phyloP scores from a whole-genome alignment of 1,284 basidiomycete genomes.

The Vanrija humicola region DNA sequence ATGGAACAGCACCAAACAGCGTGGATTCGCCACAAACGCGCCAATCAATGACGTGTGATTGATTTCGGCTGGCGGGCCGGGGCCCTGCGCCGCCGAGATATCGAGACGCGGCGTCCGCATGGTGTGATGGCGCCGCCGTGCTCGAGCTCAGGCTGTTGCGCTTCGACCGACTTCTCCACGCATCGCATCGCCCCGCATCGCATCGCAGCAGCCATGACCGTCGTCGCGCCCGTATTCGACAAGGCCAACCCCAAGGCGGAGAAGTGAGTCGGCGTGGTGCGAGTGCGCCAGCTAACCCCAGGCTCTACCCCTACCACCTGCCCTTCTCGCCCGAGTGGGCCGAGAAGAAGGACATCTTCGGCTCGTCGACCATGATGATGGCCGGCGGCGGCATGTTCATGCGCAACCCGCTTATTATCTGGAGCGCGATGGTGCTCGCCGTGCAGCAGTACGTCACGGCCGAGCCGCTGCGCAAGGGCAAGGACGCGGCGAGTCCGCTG shows the following conservation, averaged over 20 bases:
- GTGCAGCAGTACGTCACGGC: slow-evolving; percentile 35
- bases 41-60: too few species aligned
- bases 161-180: neutral
- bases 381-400: slow-evolving; percentile 47
- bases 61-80: too few species aligned
- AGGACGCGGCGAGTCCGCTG: slow-evolving; percentile 36
- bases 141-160: too few species aligned
- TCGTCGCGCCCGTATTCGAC: slow-evolving; percentile 41
- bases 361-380: slow-evolving; percentile 36
- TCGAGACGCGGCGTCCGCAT: too few species aligned
- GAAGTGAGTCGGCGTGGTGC: slow-evolving; percentile 24
- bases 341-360: slow-evolving; percentile 37
- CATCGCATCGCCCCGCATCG: neutral
- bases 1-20: too few species aligned
- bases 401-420: slow-evolving; percentile 44
- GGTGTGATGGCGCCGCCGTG: too few species aligned
- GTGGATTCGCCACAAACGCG: too few species aligned
- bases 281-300: slow-evolving; percentile 10
- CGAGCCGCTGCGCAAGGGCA: slow-evolving; percentile 30
- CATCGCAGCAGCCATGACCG: slow-evolving; percentile 21
- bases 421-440: slow-evolving; percentile 33
- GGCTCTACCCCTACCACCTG: slow-evolving; percentile 40
- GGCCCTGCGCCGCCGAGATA: too few species aligned
- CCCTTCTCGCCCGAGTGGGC: slow-evolving; percentile 39
- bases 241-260: slow-evolving; percentile 41